phyloP scores from a whole-genome alignment of 805 yeast species.

The Lipomyces sp. region DNA sequence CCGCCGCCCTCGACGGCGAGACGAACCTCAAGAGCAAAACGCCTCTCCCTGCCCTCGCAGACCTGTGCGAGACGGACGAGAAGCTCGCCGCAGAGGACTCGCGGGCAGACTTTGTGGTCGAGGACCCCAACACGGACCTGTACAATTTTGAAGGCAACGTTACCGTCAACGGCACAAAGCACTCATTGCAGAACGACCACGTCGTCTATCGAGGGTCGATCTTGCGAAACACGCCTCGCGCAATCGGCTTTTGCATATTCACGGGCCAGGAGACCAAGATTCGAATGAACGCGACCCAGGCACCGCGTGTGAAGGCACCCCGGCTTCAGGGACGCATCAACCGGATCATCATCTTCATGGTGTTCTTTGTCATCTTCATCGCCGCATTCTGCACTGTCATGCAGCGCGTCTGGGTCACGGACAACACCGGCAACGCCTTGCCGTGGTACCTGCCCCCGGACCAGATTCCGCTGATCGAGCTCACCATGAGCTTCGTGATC shows the following conservation, averaged over 20 bases:
- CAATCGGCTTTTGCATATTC: conserved; percentile 79
- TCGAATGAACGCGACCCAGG: conserved; percentile 87
- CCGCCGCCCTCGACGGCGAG: conserved; percentile 98
- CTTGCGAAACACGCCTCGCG: conserved; percentile 72
- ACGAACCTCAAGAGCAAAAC: conserved; percentile 77
- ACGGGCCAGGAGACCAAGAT: conserved; percentile 96
- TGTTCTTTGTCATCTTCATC: conserved; percentile 66
- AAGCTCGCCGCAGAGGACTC: conserved; percentile 45
- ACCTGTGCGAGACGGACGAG: conserved; percentile 48
- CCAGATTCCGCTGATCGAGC: conserved; percentile 83
- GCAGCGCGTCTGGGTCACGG: conserved; percentile 51
- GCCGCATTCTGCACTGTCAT: conserved; percentile 83
- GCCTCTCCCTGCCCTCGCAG: conserved; percentile 63
- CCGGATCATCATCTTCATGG: conserved; percentile 83
- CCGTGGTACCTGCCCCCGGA: conserved; percentile 71
- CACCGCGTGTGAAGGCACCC: conserved; percentile 91
- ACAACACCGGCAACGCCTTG: conserved; percentile 38
- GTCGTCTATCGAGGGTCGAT: conserved; percentile 89
- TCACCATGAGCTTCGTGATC: conserved; percentile 91
- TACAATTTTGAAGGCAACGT: conserved; percentile 82
- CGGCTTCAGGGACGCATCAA: conserved; percentile 81
- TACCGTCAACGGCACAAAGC: conserved; percentile 40
- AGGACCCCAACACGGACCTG: conserved; percentile 88
- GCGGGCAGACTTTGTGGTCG: conserved; percentile 59
- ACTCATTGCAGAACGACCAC: conserved; percentile 74